These are phyloP conservation scores for Amaranthus tricolor DNA, from an alignment of 179 eudicot genomes.

Conservation along the genomic window DNA sequence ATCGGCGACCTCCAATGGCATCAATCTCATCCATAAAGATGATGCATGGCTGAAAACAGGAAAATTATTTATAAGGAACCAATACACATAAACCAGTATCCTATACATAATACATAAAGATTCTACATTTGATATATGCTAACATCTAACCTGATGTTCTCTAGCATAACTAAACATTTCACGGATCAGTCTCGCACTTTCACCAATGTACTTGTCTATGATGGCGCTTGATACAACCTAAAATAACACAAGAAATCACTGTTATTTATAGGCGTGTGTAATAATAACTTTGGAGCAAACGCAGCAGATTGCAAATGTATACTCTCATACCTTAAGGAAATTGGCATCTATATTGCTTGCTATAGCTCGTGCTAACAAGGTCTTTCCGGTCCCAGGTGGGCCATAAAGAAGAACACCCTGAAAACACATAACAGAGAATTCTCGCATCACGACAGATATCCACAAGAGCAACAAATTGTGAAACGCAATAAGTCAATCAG, in stretches of 20 bases:
- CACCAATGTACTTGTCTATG: conserved; percentile 96
- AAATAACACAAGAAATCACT: neutral
- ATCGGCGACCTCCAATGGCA: conserved; percentile 95
- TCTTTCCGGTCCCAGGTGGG: conserved; percentile 99
- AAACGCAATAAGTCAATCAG: neutral
- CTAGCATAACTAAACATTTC: conserved; percentile 98
- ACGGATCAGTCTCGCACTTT: conserved; percentile 97
- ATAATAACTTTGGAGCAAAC: neutral
- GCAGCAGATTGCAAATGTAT: conserved; percentile 4
- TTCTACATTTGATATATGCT: neutral
- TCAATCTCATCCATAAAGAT: conserved; percentile 98
- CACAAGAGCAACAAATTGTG: neutral
- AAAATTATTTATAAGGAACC: conserved; percentile 8
- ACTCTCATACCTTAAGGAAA: conserved; percentile 69
- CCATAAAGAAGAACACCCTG: conserved; percentile 99
- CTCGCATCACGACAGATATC: neutral
- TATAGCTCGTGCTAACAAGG: conserved; percentile 94
- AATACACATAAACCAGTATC: neutral
- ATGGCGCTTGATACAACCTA: conserved; percentile 99
- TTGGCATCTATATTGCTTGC: conserved; percentile 99
- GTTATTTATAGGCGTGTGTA: neutral
- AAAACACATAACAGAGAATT: neutral
- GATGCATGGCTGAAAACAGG: conserved; percentile 71
- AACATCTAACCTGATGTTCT: conserved; percentile 81
- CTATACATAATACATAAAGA: neutral